phyloP scores from a whole-genome alignment of 2,329 filamentous ascomycete genomes.

The Cladorrhinum sp. region DNA sequence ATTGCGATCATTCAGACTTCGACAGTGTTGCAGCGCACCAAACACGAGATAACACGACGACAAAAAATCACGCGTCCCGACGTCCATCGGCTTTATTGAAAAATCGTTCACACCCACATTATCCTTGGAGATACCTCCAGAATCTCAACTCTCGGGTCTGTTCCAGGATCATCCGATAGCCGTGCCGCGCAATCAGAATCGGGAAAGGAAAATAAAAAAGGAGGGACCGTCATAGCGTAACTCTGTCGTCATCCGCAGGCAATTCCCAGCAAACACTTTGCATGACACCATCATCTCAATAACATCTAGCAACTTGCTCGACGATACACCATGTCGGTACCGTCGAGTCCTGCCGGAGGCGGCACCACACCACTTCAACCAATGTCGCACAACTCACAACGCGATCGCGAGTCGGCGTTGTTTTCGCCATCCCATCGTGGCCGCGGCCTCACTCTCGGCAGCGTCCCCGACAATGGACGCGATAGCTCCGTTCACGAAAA shows the following conservation, averaged over 20 bases:
- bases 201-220: neutral
- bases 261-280: slow-evolving; percentile 9
- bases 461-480: slow-evolving; percentile 42
- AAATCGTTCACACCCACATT: neutral
- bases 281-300: slow-evolving; percentile 21
- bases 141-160: neutral
- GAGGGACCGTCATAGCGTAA: neutral
- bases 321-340: slow-evolving; percentile 39
- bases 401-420: slow-evolving; percentile 37
- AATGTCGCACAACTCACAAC: slow-evolving; percentile 55
- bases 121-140: neutral
- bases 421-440: slow-evolving; percentile 33
- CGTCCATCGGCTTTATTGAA: neutral
- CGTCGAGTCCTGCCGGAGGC: slow-evolving; percentile 43
- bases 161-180: neutral
- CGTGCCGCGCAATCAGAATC: neutral
- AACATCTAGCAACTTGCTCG: slow-evolving; percentile 15
- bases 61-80: neutral
- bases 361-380: slow-evolving; percentile 49
- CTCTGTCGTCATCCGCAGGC: slow-evolving; percentile 4
- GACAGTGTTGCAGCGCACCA: neutral
- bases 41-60: neutral
- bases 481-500: slow-evolving; percentile 64
- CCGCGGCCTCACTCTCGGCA: slow-evolving; percentile 11
- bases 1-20: slow-evolving; percentile 3